Evolutionary conservation across 805 yeast genomes (phyloP).

Genomic region (Spathaspora passalidarum): DNA sequence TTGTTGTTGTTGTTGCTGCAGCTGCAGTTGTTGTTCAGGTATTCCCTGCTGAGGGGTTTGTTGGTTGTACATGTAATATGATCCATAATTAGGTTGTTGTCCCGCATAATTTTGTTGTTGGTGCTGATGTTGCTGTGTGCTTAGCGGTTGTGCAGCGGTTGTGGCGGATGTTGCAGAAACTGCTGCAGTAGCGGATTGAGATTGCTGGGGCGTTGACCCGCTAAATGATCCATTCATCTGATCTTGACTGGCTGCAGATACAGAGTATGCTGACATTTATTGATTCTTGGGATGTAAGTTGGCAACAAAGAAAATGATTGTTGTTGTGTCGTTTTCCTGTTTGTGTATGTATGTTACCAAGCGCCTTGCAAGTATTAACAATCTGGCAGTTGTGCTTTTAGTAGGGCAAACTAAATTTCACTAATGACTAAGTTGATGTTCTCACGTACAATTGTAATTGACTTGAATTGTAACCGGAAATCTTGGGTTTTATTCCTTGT

Average conservation of each 20-base stretch:
- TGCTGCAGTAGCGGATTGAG: neutral
- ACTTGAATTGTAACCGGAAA: neutral
- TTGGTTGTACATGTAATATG: constrained; percentile 17
- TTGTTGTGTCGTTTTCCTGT: neutral
- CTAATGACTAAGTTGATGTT: neutral
- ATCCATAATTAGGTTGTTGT: constrained; percentile 14
- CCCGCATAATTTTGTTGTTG: constrained; percentile 4
- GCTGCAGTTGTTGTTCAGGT: constrained; percentile 6
- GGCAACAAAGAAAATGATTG: neutral
- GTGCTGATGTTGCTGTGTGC: constrained; percentile 13
- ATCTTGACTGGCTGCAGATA: constrained; percentile 1
- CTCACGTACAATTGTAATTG: neutral
- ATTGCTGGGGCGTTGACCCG: constrained; percentile 5
- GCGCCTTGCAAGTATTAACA: neutral
- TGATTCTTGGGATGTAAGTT: neutral
- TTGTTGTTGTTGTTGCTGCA: neutral
- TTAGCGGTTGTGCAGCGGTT: constrained; percentile 10
- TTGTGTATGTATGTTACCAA: neutral
- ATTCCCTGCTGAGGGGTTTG: constrained; percentile 8
- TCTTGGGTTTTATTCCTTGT: neutral
- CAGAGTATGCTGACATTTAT: constrained; percentile 7
- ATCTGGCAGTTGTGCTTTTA: neutral
- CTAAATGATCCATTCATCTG: constrained; percentile 9
- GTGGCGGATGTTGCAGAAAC: neutral
- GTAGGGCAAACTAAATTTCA: neutral